Conservation (phyloP, 352 stramenopile genomes). For the Phytopythium montanum region DNA sequence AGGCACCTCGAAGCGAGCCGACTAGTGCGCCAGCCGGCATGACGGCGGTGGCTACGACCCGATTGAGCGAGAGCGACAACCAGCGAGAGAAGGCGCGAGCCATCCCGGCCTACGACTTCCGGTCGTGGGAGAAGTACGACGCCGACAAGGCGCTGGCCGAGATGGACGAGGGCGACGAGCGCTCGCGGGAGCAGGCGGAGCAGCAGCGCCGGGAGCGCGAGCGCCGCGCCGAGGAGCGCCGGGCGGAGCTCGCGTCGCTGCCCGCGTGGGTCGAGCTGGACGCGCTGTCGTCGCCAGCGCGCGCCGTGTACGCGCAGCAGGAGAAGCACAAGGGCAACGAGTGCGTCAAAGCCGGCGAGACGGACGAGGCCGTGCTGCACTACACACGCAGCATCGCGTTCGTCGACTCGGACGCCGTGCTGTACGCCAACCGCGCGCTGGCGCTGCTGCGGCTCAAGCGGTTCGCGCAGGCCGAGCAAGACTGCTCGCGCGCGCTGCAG, state of each 20-base stretch:
- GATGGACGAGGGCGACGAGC: slow-evolving; percentile 57
- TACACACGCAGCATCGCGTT: slow-evolving; percentile 90
- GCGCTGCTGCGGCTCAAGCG: slow-evolving; percentile 76
- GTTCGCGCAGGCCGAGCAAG: slow-evolving; percentile 83
- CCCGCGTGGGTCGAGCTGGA: slow-evolving; percentile 54
- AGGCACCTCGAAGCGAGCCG: slow-evolving; percentile 12
- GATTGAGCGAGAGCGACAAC: slow-evolving; percentile 2
- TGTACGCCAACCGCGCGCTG: slow-evolving; percentile 89
- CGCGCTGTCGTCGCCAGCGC: slow-evolving; percentile 41
- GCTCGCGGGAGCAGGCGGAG: slow-evolving; percentile 29
- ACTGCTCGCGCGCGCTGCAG: slow-evolving; percentile 73
- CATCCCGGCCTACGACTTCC: slow-evolving; percentile 89
- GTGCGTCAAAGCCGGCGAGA: slow-evolving; percentile 82
- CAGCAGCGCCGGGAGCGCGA: slow-evolving; percentile 31
- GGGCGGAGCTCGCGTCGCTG: slow-evolving; percentile 54
- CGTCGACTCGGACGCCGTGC: slow-evolving; percentile 60
- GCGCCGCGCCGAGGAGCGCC: slow-evolving; percentile 34
- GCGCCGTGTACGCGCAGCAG: slow-evolving; percentile 52
- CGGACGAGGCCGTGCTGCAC: slow-evolving; percentile 78
- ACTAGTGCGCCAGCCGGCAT: background rate
- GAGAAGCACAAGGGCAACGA: slow-evolving; percentile 96
- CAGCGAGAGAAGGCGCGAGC: slow-evolving; percentile 25
- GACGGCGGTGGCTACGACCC: background rate
- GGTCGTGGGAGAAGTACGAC: slow-evolving; percentile 91
- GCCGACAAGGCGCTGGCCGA: slow-evolving; percentile 75